A percentile compares a stretch with the other conserved stretches of the same genome.
These are phyloP conservation scores for Chlorella vulgaris DNA, from an alignment of 139 green algal genomes.

Conservation along the genomic window DNA sequence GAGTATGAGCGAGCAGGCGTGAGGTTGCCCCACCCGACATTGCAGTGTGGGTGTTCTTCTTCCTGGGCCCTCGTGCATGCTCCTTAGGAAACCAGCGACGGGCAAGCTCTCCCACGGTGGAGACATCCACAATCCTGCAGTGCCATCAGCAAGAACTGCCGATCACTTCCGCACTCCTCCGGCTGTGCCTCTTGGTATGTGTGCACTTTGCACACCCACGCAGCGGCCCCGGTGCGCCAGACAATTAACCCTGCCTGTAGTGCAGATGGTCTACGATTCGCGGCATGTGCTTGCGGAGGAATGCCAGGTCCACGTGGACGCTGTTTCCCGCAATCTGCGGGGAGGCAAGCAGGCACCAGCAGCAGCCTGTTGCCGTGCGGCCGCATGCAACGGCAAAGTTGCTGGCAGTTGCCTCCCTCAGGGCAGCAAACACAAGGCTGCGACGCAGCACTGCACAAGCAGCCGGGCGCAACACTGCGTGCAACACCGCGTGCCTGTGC, in stretches of 20 bases:
- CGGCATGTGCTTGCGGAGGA: conserved; percentile 90
- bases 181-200: neutral
- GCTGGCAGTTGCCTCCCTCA: too few relatives aligned
- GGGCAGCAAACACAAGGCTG: too few relatives aligned
- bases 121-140: conserved; percentile 89
- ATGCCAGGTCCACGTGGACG: conserved; percentile 89
- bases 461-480: too few relatives aligned
- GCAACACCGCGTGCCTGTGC: neutral
- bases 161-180: neutral
- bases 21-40: conserved; percentile 58
- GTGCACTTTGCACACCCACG: neutral
- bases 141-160: neutral
- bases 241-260: conserved; percentile 57
- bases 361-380: neutral
- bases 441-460: too few relatives aligned
- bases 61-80: conserved; percentile 59
- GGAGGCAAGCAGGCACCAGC: neutral
- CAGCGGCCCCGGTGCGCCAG: neutral
- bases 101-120: conserved; percentile 77
- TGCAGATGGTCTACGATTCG: conserved; percentile 72
- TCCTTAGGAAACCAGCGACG: conserved; percentile 65
- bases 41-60: conserved; percentile 81
- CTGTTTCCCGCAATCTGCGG: conserved; percentile 74
- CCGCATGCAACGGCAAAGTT: too few relatives aligned
- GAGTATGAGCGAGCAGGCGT: too few relatives aligned